Evolutionary conservation across 148 eudicot genomes (phyloP), one percentile per base, ranked within the genome.

Genomic region (Linanthus parryae): DNA sequence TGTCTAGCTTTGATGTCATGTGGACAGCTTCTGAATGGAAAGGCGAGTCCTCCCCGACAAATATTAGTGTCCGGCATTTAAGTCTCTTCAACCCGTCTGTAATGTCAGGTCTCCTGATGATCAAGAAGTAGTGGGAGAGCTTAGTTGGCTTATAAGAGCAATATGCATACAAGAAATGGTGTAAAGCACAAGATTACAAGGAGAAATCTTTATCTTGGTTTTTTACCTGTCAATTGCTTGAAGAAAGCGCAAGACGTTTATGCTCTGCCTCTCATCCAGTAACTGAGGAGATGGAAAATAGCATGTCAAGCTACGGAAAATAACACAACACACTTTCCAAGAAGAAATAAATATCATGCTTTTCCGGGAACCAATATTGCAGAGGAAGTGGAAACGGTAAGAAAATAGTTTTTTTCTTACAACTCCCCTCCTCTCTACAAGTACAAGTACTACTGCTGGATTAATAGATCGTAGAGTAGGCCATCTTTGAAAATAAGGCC

Each of bases 41-140:
- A 42, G 99, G 96, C 47, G 99, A 94, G 56, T 70, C 76, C 45
- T 88, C 96, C 21, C 99, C 99, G 10, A 94, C 95, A 74, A 94
- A 94, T 43, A 94, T 68, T 18, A 94, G 82, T 9, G 96, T 82
- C 61, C 96, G 94, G 42, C 99, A 94, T 63, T 70, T 82, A 34
- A 94, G 68, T 48, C 53, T 78, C 74, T 78, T 88, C 59, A 94
- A 58, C 31, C 95, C 99, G 28, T 73, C 78, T 34, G 88, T 84
- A 42, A 94, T 72, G 68, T 94, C 92, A 9, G 95, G 82, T 70
- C 99, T 84, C 77, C 96, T 88, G 75, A 76, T 52, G 44, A 19
- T 43, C 52, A 54, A 57, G 16, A n/a, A 16, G 28, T 24, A 24
- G 23, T 16, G 3, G 13, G 49, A 36, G 22, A 17, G 25, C 19